Evolutionary conservation across 345 rosid genomes (phyloP).

Genomic region (Populus simonii): DNA sequence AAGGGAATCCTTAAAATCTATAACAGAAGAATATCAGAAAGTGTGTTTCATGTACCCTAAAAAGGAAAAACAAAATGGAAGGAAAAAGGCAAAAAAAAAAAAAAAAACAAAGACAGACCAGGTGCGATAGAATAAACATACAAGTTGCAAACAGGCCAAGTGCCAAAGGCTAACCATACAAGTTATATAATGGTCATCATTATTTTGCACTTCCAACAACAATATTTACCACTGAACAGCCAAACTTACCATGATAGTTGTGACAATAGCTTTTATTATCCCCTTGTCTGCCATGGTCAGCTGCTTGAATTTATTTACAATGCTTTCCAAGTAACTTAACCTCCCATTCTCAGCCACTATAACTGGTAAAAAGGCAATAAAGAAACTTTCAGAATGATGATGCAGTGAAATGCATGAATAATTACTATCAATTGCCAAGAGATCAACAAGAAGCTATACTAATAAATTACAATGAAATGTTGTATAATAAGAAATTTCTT

Average conservation of each 20-base stretch:
- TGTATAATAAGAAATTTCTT: not conserved
- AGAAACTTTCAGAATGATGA: not conserved
- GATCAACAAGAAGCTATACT: not conserved
- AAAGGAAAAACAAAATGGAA: not conserved
- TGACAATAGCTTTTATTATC: slow-evolving; percentile 70
- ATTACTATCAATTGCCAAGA: not conserved
- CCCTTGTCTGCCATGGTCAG: slow-evolving; percentile 86
- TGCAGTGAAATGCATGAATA: not conserved
- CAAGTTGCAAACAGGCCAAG: not conserved
- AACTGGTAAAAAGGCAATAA: slow-evolving; percentile 36
- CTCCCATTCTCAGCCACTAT: slow-evolving; percentile 80
- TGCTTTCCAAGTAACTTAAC: slow-evolving; percentile 59
- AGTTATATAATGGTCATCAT: not conserved
- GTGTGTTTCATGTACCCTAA: not conserved
- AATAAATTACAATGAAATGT: not conserved
- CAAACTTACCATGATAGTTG: slow-evolving; percentile 74
- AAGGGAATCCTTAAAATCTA: not conserved
- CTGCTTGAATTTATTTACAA: slow-evolving; percentile 59
- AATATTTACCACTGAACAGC: not conserved
- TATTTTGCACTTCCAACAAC: not conserved
- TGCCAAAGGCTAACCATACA: not conserved
- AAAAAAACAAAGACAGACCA: not conserved
- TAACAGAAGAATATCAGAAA: too few species aligned
- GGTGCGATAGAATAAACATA: not conserved
- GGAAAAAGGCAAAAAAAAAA: too few species aligned